phyloP scores from a whole-genome alignment of 805 yeast species.

The Suhomyces sp. region DNA sequence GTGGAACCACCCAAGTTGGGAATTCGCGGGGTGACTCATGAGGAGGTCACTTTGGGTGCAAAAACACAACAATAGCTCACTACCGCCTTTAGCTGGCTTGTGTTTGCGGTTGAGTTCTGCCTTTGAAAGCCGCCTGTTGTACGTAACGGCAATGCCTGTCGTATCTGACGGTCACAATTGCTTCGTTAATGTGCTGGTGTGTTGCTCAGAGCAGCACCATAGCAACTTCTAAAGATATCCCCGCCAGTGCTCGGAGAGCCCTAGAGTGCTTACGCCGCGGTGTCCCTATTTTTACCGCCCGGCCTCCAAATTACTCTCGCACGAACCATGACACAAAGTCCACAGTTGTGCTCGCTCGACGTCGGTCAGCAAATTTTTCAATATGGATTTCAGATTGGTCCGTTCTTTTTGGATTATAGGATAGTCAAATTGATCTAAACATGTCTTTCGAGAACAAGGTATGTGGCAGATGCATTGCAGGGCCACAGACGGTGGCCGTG shows the following conservation, averaged over 20 bases:
- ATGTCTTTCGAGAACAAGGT: constrained; percentile 51
- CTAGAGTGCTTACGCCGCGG: background rate
- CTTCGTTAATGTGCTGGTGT: background rate
- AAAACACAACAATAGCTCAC: background rate
- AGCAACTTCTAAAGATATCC: background rate
- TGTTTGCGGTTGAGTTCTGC: no score
- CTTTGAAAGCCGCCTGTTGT: no score
- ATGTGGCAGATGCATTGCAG: constrained; percentile 20
- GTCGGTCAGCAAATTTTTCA: constrained; percentile 12
- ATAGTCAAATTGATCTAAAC: constrained; percentile 6
- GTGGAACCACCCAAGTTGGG: background rate
- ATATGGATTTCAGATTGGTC: background rate
- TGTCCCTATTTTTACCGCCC: background rate
- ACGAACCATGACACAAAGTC: constrained; percentile 6
- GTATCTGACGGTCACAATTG: background rate
- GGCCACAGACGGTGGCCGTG: background rate
- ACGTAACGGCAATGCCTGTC: no score
- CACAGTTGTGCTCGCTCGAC: constrained; percentile 6
- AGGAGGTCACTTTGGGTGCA: background rate
- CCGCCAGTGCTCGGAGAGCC: background rate
- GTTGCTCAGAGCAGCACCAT: background rate
- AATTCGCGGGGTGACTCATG: background rate
- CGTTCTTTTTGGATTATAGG: constrained; percentile 3
- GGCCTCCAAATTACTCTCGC: constrained; percentile 1
- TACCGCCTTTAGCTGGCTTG: background rate